Base-by-base conservation (phyloP, 2,329 filamentous ascomycete genomes). In the Fusarium tricinctum region DNA sequence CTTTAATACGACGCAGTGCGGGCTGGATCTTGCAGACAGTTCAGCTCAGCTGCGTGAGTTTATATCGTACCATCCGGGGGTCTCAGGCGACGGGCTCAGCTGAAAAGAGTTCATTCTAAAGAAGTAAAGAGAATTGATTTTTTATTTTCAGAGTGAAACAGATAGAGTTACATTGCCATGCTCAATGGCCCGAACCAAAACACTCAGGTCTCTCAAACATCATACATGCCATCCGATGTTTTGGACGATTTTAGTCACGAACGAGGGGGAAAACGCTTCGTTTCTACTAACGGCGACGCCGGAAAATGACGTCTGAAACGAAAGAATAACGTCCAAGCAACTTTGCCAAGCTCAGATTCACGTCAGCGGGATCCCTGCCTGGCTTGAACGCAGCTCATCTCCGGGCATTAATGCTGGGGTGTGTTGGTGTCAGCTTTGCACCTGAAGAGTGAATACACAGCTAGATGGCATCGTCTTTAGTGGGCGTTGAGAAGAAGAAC, bases 231-330 rank as follows among this genome's bases (percentile, higher is more conserved):
- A 17, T 47, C 28, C 22, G 30, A 14, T 64, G 22, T 43, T 42
- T 43, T 28, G n/a, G 39, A 30, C 26, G 28, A 39, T 15, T n/a
- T 35, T 35, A n/a, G 33, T 35, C 15, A 52, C 19, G 28, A 39
- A 39, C 15, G 28, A 46, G 13, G 26, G 19, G 30, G 8, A 38
- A 33, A 28, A 44, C 60, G 28, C 35, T 46, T 52, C 51, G 66
- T 69, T 67, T 58, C 52, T 51, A 12, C 22, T 12, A 58, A 65
- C 68, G 72, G 66, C 68, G 61, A 70, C 52, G 56, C 72, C 70
- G 68, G 54, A 56, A 64, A 43, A 74, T 74, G 72, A 74, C 72
- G 72, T 74, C 66, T 74, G 66, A 72, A 73, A 73, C 68, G 56
- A 63, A 65, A 58, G 52, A 50, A 32, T 44, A 43, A 63, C 38